Conservation (phyloP, 2,329 filamentous ascomycete species). For the Didymosphaeria variabile region DNA sequence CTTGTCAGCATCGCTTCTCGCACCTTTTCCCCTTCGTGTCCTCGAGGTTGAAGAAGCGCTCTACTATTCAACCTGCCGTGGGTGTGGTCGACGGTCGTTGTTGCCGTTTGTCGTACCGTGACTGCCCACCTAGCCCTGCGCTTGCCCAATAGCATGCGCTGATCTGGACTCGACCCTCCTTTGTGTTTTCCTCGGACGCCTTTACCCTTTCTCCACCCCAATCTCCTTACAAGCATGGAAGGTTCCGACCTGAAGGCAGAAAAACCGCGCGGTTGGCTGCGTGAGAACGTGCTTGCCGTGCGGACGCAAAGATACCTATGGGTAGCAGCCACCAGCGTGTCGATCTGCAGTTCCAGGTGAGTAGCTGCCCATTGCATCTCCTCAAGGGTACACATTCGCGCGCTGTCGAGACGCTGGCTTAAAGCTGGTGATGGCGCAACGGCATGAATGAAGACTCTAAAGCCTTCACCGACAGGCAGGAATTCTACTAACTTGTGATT, state of each 20-base stretch:
- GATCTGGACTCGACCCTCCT: neutral
- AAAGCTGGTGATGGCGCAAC: neutral
- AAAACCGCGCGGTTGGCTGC: constrained; percentile 2
- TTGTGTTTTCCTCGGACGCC: neutral
- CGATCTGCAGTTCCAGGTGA: constrained; percentile 12
- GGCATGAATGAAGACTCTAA: neutral
- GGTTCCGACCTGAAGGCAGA: neutral
- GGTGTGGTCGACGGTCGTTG: neutral
- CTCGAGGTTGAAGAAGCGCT: neutral
- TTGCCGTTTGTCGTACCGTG: neutral
- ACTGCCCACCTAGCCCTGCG: neutral
- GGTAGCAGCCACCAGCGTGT: constrained; percentile 10
- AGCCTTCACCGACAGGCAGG: neutral
- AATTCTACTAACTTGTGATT: neutral
- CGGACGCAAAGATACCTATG: constrained; percentile 6
- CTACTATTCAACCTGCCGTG: neutral
- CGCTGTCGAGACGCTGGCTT: neutral
- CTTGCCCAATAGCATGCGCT: neutral
- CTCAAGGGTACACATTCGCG: neutral
- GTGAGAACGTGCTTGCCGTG: constrained; percentile 1
- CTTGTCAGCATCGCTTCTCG: neutral
- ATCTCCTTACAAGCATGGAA: neutral
- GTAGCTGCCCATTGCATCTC: neutral
- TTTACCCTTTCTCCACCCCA: neutral
- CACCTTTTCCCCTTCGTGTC: neutral